Percentiles rank a stretch among this genome's conserved stretches.
These are phyloP conservation scores for Cladophialophora bantiana DNA, from an alignment of 2,329 filamentous ascomycete genomes.

Conservation along the genomic window DNA sequence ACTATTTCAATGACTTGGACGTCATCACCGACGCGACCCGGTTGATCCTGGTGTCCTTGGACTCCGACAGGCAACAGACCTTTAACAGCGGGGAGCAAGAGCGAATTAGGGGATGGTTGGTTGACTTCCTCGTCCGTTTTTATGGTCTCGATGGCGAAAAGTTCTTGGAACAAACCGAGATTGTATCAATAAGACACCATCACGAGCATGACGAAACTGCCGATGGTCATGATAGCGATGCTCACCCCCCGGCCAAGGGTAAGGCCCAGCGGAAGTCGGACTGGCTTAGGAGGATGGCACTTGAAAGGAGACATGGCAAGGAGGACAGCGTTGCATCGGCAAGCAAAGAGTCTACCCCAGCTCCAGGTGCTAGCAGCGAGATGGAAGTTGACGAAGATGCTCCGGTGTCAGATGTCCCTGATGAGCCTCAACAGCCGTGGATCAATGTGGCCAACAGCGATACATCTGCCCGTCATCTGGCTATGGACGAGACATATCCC, in stretches of 20 bases:
- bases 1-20: slow-evolving; percentile 74
- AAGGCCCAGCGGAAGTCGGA: slow-evolving; percentile 78
- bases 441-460: slow-evolving; percentile 63
- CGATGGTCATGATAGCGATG: slow-evolving; percentile 67
- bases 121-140: slow-evolving; percentile 76
- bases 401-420: slow-evolving; percentile 59
- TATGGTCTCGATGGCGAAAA: slow-evolving; percentile 76
- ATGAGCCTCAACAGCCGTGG: slow-evolving; percentile 51
- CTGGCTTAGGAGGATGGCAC: slow-evolving; percentile 81
- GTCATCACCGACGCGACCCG: slow-evolving; percentile 64
- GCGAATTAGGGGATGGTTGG: slow-evolving; percentile 76
- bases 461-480: slow-evolving; percentile 66
- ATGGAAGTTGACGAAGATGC: slow-evolving; percentile 72
- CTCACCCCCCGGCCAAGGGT: slow-evolving; percentile 71
- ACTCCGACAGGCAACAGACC: slow-evolving; percentile 56
- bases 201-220: slow-evolving; percentile 80
- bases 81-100: slow-evolving; percentile 70
- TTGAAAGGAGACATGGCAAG: slow-evolving; percentile 81
- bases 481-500: slow-evolving; percentile 78
- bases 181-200: slow-evolving; percentile 71
- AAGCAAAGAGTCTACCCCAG: slow-evolving; percentile 86
- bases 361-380: slow-evolving; percentile 35
- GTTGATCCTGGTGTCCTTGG: slow-evolving; percentile 57
- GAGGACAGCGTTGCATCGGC: slow-evolving; percentile 78
- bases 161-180: slow-evolving; percentile 63